phyloP scores from a whole-genome alignment of 192 early-diverging fungal species.

The Coemansia sp. region DNA sequence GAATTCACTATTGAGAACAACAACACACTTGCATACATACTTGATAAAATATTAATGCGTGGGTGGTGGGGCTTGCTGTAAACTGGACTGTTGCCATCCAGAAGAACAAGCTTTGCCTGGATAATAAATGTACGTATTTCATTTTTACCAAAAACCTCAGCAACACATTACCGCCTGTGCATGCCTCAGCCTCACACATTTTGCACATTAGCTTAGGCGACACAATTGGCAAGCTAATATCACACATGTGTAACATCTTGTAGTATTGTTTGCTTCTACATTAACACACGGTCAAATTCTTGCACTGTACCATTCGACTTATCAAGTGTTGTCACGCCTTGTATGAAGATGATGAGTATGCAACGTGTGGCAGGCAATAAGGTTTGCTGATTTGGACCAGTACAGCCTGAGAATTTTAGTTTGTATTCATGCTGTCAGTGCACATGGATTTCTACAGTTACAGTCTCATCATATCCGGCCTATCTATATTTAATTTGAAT shows the following conservation, averaged over 20 bases:
- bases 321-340: slow-evolving; percentile 7
- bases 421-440: neutral
- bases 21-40: slow-evolving; percentile 20
- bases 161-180: neutral
- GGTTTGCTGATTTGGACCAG: slow-evolving; percentile 22
- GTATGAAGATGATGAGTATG: slow-evolving; percentile 19
- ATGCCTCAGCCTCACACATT: slow-evolving; percentile 6
- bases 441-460: neutral
- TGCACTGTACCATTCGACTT: slow-evolving; percentile 18
- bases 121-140: neutral
- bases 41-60: slow-evolving; percentile 15
- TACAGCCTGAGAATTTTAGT: slow-evolving; percentile 23
- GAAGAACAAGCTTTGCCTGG: too few species aligned
- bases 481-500: too few species aligned
- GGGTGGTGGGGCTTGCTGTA: neutral
- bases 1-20: slow-evolving; percentile 33
- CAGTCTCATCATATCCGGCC: slow-evolving; percentile 3
- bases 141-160: neutral
- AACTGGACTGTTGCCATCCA: neutral
- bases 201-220: slow-evolving; percentile 29
- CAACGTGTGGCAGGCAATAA: slow-evolving; percentile 27
- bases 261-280: neutral
- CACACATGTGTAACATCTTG: neutral
- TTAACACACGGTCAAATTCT: neutral
- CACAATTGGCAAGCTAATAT: slow-evolving; percentile 40